A percentile compares a stretch with the other conserved stretches of the same genome.
phyloP scores from a whole-genome alignment of 2,329 filamentous ascomycete genomes.

The Stagonosporopsis vannaccii region DNA sequence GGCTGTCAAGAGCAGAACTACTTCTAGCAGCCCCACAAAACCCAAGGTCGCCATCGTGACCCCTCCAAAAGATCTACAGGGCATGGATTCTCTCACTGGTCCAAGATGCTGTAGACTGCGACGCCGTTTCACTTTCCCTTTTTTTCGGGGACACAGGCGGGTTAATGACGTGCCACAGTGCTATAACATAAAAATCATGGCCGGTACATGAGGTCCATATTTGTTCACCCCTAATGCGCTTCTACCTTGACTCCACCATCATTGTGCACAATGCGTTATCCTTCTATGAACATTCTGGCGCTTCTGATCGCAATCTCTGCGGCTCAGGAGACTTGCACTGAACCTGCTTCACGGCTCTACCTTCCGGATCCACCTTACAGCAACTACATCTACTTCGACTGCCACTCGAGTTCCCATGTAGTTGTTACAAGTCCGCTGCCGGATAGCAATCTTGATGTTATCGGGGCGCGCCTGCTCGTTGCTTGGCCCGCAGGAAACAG shows the following conservation, averaged over 20 bases:
- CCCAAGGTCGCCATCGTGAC: background rate
- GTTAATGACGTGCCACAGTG: background rate
- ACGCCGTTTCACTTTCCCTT: background rate
- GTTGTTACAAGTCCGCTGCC: constrained; percentile 66
- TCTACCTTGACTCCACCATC: background rate
- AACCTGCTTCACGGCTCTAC: constrained; percentile 44
- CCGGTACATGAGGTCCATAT: background rate
- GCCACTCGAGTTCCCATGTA: constrained; percentile 65
- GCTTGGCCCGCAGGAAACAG: constrained; percentile 73
- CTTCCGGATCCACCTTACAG: constrained; percentile 66
- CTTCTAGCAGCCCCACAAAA: constrained; percentile 4
- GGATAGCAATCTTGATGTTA: constrained; percentile 62
- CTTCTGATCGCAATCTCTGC: constrained; percentile 6
- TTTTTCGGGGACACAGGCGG: background rate
- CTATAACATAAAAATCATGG: background rate
- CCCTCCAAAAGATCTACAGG: constrained; percentile 4
- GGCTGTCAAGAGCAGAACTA: background rate
- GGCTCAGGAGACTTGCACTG: constrained; percentile 18
- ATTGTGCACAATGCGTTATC: background rate
- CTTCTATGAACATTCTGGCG: background rate
- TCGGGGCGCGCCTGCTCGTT: constrained; percentile 64
- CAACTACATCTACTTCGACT: constrained; percentile 73
- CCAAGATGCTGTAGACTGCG: background rate
- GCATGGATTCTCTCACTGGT: background rate
- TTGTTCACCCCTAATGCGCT: background rate